These are phyloP conservation scores for Bryoerythrophyllum caledonicum DNA, from an alignment of 225 moss, liverwort and hornwort genomes.

Conservation along the genomic window DNA sequence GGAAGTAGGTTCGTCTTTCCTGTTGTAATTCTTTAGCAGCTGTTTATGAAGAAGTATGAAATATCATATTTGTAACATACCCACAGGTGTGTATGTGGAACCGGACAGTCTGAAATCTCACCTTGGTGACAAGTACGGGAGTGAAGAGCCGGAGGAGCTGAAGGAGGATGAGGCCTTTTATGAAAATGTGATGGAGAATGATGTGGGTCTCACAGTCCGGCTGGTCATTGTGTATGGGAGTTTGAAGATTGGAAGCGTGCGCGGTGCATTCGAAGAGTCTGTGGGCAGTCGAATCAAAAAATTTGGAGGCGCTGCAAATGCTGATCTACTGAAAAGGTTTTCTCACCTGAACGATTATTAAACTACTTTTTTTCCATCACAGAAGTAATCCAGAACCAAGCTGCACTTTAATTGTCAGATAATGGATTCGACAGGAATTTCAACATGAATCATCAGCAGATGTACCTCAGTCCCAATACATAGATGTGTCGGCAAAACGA, in stretches of 20 bases:
- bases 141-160: conserved; percentile 40
- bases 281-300: conserved; percentile 89
- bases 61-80: background rate
- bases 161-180: conserved; percentile 47
- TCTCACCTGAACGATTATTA: background rate
- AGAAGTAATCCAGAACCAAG: background rate
- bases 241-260: conserved; percentile 83
- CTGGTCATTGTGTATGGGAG: conserved; percentile 78
- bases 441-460: background rate
- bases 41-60: background rate
- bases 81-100: conserved; percentile 75
- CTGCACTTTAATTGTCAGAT: background rate
- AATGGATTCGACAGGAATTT: background rate
- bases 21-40: background rate
- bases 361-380: background rate
- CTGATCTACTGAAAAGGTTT: conserved; percentile 67
- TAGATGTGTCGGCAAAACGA: no score
- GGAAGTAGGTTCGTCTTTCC: background rate
- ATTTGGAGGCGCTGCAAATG: conserved; percentile 68
- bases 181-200: conserved; percentile 54
- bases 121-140: conserved; percentile 58
- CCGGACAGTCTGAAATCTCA: conserved; percentile 64
- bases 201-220: conserved; percentile 78
- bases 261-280: conserved; percentile 90
- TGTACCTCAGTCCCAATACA: no score